phyloP scores from a whole-genome alignment of 2,329 filamentous ascomycete species.

The Pseudogymnoascus sp. region DNA sequence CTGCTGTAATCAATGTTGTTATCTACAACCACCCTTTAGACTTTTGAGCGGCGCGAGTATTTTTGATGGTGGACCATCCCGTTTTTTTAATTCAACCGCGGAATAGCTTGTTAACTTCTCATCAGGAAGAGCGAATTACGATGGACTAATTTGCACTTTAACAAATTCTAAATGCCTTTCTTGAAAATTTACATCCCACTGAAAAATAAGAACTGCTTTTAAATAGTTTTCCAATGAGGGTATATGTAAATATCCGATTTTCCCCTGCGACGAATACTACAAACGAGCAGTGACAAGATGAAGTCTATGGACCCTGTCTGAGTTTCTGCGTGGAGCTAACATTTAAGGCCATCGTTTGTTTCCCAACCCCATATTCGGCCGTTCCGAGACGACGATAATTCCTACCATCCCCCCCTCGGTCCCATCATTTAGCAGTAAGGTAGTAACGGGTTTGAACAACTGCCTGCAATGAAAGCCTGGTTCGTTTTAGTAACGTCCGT shows the following conservation, averaged over 20 bases:
- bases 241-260: background rate
- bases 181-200: background rate
- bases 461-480: constrained; percentile 23
- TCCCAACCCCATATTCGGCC: background rate
- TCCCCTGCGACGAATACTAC: background rate
- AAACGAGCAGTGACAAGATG: background rate
- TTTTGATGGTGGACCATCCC: too few species aligned
- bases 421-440: constrained; percentile 20
- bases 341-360: background rate
- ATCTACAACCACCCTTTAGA: too few species aligned
- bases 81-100: too few species aligned
- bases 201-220: background rate
- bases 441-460: constrained; percentile 22
- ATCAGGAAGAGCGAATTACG: background rate
- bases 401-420: background rate
- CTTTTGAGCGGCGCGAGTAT: too few species aligned
- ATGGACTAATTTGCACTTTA: background rate
- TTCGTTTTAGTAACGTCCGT: constrained; percentile 18
- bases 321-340: background rate
- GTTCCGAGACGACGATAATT: background rate
- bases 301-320: background rate
- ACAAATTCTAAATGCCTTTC: background rate
- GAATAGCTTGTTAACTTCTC: too few species aligned
- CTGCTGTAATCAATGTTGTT: too few species aligned
- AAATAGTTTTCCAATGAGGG: background rate